Evolutionary conservation across 1,139 yeast species (phyloP), one percentile per base, ranked within the genome.

Genomic region (Taphrina betulina): DNA sequence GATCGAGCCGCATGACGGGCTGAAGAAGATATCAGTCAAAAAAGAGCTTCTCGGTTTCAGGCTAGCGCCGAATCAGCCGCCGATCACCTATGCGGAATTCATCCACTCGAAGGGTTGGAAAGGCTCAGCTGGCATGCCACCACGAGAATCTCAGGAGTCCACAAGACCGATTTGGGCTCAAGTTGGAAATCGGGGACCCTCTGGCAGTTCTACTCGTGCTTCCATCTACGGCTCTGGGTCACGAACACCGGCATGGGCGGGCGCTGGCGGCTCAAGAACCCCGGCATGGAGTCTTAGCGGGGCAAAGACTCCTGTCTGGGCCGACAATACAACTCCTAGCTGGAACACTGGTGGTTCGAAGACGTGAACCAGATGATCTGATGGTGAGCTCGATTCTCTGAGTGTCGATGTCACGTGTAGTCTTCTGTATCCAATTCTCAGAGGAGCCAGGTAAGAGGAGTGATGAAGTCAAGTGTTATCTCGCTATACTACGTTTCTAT

Each of bases 1-100:
- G 60, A 85, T 92, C 46, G 99, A 92, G 71, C 78, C 92, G 62
- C 97, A 92, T 69, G 86, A 96, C 35, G 90, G 89, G 66, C 83
- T 84, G 66, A 94, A 92, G 69, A 86, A 84, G 60, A 82, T 90
- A 61, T 88, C 92, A 61, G 89, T 92, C 36, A 83, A 81, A 64
- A 90, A 90, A 67, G 78, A 79, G 36, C 85, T 82, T 67, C 77
- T 92, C 65, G 78, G 85, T 63, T 87, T 89, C 61, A 78, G 52
- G 19, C 22, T 34, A 3, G 23, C 37, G 5, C 44, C 82, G 19
- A 76, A 85, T 43, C 79, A 82, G 53, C 75, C 72, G 53, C 76
- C 80, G 59, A 76, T 90, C 52, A 85, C 95, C 16, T 90, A 87
- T 67, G 82, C 85, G 65, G 87, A 92, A 64, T 85, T 87, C 64